Base-by-base conservation (phyloP, 768 basidiomycete genomes). In the Boletus speciosus region DNA sequence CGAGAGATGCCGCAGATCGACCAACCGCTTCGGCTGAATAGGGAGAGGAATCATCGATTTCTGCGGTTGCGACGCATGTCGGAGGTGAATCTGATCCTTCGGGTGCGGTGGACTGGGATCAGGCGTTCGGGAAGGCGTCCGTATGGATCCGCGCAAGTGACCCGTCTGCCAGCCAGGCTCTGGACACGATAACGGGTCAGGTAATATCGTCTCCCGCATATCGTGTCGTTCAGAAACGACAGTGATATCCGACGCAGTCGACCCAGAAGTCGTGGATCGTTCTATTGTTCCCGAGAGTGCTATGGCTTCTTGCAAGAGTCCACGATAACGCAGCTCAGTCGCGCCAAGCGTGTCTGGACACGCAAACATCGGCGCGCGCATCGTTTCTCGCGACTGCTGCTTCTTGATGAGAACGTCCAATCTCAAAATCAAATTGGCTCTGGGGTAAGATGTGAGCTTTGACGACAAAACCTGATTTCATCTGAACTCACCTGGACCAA, bases 51-150 rank as follows among this genome's bases (percentile, higher is more conserved):
- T 76, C 65, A 72, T 68, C 2, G 78, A 77, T 9, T 62, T 54
- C 21, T 46, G 52, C 37, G 67, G 67, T 5, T 70, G 63, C 0
- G 83, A 79, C 2, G 81, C 78, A 12, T 78, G 83, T 35, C 85
- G 76, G 10, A 91, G 75, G 19, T 77, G 70, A 3, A 90, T 85
- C 16, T 83, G 74, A 31, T 88, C 86, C 68, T 82, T 89, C 0
- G 86, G 86, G 52, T 77, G 80, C 11, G 71, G 68, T 1, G 69
- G 57, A 57, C 73, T 78, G 0, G 80, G 75, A 14, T 73, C 54
- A 1, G 77, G 78, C 38, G 76, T 80, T 14, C 82, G 75, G 4
- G 70, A 77, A 5, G 87, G 88, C 0, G 88, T 88, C 14, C 67
- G 61, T 14, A 89, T 74, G 1, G 84, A 85, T 5, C 74, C 78